These are phyloP conservation scores for Truncatella angustata DNA, from an alignment of 2,329 filamentous ascomycete species.

Conservation along the genomic window DNA sequence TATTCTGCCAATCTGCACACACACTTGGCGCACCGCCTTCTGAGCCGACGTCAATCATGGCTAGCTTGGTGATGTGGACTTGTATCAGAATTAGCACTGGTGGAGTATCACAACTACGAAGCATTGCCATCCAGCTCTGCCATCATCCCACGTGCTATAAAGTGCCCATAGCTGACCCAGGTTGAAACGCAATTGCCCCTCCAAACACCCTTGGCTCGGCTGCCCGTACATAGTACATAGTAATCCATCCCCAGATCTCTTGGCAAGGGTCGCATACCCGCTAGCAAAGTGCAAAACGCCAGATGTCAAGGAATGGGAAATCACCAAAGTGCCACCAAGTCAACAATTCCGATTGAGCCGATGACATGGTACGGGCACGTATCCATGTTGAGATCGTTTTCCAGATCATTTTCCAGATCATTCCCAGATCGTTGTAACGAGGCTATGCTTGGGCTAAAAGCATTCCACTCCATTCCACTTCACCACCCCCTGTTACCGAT, in stretches of 20 bases:
- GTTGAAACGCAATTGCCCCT: not conserved
- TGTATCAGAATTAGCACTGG: constrained; percentile 2
- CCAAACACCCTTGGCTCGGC: not conserved
- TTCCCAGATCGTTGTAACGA: too few species aligned
- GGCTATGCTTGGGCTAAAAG: too few species aligned
- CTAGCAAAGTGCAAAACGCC: not conserved
- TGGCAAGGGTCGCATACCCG: not conserved
- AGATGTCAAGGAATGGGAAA: not conserved
- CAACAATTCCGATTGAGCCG: too few species aligned
- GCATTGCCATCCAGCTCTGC: not conserved
- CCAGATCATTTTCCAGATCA: too few species aligned
- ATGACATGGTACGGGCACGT: too few species aligned
- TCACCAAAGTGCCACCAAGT: too few species aligned
- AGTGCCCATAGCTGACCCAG: not conserved
- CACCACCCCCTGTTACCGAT: too few species aligned
- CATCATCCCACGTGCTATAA: not conserved
- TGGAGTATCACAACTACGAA: not conserved
- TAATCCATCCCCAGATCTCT: not conserved
- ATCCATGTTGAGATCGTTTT: too few species aligned
- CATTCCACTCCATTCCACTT: too few species aligned
- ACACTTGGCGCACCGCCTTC: too few species aligned
- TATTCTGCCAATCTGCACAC: not conserved
- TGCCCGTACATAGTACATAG: not conserved
- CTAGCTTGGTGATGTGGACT: not conserved
- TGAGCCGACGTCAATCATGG: not conserved